Percentiles rank a stretch among this genome's conserved stretches.
Evolutionary conservation across 495 filamentous ascomycete genomes (phyloP).

Genomic region (Baudoinia panamericana): DNA sequence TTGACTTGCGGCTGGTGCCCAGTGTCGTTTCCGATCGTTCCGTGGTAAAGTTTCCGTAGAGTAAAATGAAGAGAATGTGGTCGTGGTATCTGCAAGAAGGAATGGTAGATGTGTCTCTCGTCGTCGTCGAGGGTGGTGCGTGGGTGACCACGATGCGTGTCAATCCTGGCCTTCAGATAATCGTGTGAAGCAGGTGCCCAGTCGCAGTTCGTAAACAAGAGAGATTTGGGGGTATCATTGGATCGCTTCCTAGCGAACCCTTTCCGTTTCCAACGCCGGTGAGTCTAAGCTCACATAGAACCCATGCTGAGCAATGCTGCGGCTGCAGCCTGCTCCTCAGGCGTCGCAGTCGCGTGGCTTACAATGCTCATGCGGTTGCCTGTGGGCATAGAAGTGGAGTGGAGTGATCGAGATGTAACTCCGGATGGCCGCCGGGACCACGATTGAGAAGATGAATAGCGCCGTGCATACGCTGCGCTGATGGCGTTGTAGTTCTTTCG

Average conservation of each 20-base stretch:
- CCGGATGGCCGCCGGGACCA: constrained; percentile 10
- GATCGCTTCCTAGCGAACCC: background rate
- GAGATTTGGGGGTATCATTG: background rate
- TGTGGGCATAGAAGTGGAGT: constrained; percentile 11
- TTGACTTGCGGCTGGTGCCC: constrained; percentile 7
- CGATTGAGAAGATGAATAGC: constrained; percentile 13
- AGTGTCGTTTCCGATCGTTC: background rate
- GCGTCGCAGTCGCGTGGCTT: constrained; percentile 15
- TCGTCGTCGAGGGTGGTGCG: no score
- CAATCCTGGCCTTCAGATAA: constrained; percentile 15
- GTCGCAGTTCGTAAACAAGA: constrained; percentile 15
- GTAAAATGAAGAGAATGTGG: background rate
- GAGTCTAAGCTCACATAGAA: constrained; percentile 56
- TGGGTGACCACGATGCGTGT: constrained; percentile 12
- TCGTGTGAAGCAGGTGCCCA: constrained; percentile 17
- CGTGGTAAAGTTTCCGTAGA: no score
- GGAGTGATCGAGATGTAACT: constrained; percentile 2
- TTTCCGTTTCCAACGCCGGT: constrained; percentile 1
- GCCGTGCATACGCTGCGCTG: constrained; percentile 1
- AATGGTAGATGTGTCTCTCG: no score
- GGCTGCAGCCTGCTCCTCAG: constrained; percentile 70
- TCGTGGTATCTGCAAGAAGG: constrained; percentile 1
- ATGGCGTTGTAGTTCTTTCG: constrained; percentile 27
- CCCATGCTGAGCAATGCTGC: constrained; percentile 74
- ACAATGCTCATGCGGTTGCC: background rate